A percentile compares a stretch with the other conserved stretches of the same genome.
phyloP scores from a whole-genome alignment of 306 rosid species.

The Bauhinia variegata region DNA sequence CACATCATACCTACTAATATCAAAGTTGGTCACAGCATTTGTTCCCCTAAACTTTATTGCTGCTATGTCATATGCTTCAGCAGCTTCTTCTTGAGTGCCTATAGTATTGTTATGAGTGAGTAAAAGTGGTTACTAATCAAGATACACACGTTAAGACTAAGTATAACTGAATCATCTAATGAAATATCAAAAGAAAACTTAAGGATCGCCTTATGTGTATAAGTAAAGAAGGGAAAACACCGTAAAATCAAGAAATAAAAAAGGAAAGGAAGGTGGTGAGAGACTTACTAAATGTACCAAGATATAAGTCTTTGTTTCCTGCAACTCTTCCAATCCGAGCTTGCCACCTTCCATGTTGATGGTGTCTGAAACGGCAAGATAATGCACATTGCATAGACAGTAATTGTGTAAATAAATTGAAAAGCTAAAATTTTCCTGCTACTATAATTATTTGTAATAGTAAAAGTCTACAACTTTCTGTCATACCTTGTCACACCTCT shows the following conservation, averaged over 20 bases:
- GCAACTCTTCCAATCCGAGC: conserved; percentile 98
- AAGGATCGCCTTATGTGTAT: too few relatives aligned
- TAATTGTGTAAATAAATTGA: conserved; percentile 48
- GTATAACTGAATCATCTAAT: too few relatives aligned
- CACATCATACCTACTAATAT: conserved; percentile 90
- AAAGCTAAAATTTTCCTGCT: conserved; percentile 52
- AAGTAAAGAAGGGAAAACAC: too few relatives aligned
- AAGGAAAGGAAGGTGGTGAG: conserved; percentile 1
- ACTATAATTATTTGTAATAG: conserved; percentile 7
- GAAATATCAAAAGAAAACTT: too few relatives aligned
- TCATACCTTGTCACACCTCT: conserved; percentile 99
- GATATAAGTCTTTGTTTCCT: conserved; percentile 97
- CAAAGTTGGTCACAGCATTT: conserved; percentile 95
- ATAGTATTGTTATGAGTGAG: too few relatives aligned
- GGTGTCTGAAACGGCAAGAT: conserved; percentile 64
- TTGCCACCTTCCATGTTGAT: conserved; percentile 99
- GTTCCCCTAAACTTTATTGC: conserved; percentile 97
- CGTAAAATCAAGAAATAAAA: too few relatives aligned
- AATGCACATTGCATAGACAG: conserved; percentile 39
- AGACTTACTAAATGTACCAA: conserved; percentile 92
- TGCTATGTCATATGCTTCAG: conserved; percentile 99
- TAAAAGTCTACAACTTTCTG: conserved; percentile 49
- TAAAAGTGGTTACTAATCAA: too few relatives aligned
- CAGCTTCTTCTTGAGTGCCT: conserved; percentile 99
- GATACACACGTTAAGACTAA: too few relatives aligned